These are phyloP conservation scores for Rhodotorula diobovata DNA, from an alignment of 768 basidiomycete genomes.

Conservation along the genomic window DNA sequence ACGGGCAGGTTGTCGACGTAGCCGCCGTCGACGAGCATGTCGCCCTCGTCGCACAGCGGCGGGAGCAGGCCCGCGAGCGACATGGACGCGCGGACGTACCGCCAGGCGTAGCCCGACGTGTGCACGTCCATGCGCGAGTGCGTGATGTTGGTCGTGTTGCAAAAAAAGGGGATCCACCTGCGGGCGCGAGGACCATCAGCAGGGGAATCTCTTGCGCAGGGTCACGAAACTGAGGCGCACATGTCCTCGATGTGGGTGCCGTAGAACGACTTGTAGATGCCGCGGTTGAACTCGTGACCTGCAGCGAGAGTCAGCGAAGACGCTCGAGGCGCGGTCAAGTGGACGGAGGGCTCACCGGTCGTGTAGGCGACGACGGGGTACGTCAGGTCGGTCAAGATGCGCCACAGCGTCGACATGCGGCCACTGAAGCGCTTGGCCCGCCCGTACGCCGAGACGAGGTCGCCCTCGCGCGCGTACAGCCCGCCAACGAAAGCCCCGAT, in stretches of 20 bases:
- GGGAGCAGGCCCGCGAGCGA: slow-evolving; percentile 90
- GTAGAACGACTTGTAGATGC: slow-evolving; percentile 73
- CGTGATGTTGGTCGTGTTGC: slow-evolving; percentile 95
- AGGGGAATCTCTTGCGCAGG: neutral
- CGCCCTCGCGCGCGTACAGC: slow-evolving; percentile 88
- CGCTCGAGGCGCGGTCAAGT: neutral
- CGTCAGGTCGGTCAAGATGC: slow-evolving; percentile 82
- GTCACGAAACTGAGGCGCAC: neutral
- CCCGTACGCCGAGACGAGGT: slow-evolving; percentile 76
- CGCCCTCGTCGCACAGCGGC: slow-evolving; percentile 88
- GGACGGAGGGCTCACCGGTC: slow-evolving; percentile 53
- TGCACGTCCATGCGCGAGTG: slow-evolving; percentile 96
- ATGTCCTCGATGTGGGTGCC: slow-evolving; percentile 48
- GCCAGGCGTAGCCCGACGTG: slow-evolving; percentile 97
- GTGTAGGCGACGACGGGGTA: slow-evolving; percentile 91
- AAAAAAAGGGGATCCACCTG: slow-evolving; percentile 81
- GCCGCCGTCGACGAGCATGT: slow-evolving; percentile 69
- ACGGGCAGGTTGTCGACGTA: slow-evolving; percentile 74
- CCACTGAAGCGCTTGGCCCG: slow-evolving; percentile 83
- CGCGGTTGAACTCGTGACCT: slow-evolving; percentile 93
- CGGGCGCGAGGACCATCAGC: neutral
- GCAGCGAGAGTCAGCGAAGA: neutral
- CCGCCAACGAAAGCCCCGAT: slow-evolving; percentile 91
- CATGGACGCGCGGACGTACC: slow-evolving; percentile 93
- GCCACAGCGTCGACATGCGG: slow-evolving; percentile 89